Base-by-base conservation (phyloP, 192 early-diverging fungal species). In the Coemansia brasiliensis region DNA sequence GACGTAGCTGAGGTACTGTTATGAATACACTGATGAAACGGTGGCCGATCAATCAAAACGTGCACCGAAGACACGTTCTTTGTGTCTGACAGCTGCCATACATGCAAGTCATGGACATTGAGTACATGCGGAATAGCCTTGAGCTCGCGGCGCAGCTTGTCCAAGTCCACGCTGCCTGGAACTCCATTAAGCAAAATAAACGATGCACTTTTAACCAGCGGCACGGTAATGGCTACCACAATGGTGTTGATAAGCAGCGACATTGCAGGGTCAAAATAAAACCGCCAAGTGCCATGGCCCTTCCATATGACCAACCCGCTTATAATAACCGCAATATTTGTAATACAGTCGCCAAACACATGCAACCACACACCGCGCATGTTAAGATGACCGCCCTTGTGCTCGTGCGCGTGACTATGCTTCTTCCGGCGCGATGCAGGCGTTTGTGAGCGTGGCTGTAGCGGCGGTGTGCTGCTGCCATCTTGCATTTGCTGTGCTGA, bases 1-100 rank as follows among this genome's bases (percentile, higher is more conserved):
- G 49, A 51, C 41, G 62, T 69, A 0, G 67, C 61, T 24, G 69
- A 59, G 26, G 67, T 60, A 54, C 65, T 72, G 58, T 79, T 79
- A 50, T 79, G 75, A 42, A 79, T 72, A 52, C 75, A 79, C 48
- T 64, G 46, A 43, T 79, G 65, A 16, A 46, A 57, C 13, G 71
- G 57, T 29, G 82, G 83, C 12, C 80, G 81, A 15, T 72, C 64
- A 10, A 93, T 71, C 15, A 86, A 66, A 1, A 94, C 83, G 66
- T 97, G 94, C n/a, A 93, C 84, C 1, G 88, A 90, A 0, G 88
- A 89, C 26, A 95, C 82, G 51, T 81, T 82, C 59, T 94, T 91
- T 52, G 83, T 87, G 50, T 93, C 90, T 24, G 88, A 90, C 59
- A 96, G 71, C 68, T 92, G 87, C 92, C 93, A 97, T 22, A 97